A percentile compares a stretch with the other conserved stretches of the same genome.
These are phyloP conservation scores for Fennellomyces sp. DNA, from an alignment of 371 early-diverging fungal species.

Conservation along the genomic window DNA sequence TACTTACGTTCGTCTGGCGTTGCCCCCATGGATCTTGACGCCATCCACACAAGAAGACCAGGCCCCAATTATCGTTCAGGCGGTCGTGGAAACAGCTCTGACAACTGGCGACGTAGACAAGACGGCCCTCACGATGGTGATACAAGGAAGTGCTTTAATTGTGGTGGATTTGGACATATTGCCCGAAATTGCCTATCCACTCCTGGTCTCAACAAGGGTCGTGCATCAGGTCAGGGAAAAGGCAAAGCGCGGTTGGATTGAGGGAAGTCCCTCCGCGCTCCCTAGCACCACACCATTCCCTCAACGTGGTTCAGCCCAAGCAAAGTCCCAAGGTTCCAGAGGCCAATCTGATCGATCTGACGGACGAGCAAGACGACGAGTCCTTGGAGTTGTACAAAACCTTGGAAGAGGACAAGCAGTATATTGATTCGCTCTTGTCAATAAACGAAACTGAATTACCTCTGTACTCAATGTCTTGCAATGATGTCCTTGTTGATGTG, in stretches of 20 bases:
- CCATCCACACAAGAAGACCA: not conserved
- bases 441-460: slow-evolving; percentile 6
- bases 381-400: not conserved
- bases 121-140: too few relatives aligned
- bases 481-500: not conserved
- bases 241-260: not conserved
- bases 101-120: not conserved
- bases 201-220: not conserved
- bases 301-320: not conserved
- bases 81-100: not conserved
- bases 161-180: not conserved
- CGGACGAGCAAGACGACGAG: not conserved
- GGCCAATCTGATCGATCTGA: not conserved
- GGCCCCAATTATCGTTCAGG: not conserved
- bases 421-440: not conserved
- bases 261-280: not conserved
- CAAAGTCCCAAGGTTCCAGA: not conserved
- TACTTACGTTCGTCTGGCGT: not conserved
- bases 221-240: not conserved
- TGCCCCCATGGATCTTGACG: slow-evolving; percentile 4
- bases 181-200: not conserved
- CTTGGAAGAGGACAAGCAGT: not conserved
- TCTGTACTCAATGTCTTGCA: not conserved
- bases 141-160: not conserved
- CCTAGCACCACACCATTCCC: not conserved